Evolutionary conservation across 1,139 yeast species (phyloP), one percentile per base, ranked within the genome.

Genomic region (Hanseniaspora sp.): DNA sequence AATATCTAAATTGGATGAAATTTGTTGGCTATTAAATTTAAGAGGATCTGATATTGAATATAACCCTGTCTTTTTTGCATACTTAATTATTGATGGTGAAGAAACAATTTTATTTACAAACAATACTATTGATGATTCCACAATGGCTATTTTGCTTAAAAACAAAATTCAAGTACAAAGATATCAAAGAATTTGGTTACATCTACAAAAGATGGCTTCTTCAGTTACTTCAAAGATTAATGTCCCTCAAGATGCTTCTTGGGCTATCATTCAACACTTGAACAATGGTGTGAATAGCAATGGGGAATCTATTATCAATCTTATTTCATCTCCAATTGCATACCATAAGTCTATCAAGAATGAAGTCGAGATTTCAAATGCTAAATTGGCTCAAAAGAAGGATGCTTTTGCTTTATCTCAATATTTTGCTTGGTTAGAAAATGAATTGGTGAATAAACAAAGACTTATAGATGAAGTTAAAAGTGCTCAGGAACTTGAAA

Each of bases 11-110:
- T 71, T 87, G 58, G 98, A 92, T 69, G 96, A 92, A 64, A 78
- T 90, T 58, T 95, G 96, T 8, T 90, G 96, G 97, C 70, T 88
- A 56, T 77, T 88, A 65, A 92, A 92, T 64, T 73, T 92, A 60
- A 77, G 97, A 62, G 97, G 97, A 18, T 73, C 77, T 41, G 95
- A 86, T 66, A 86, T 92, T 59, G 84, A 81, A 42, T 94, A 74
- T 69, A 92, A 90, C 65, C 98, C 99, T 1, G 92, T 94, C 15
- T 94, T 94, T 67, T 88, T 79, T 70, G 75, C 94, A 48, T 92
- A 86, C 65, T 74, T 87, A 57, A 72, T 87, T 17, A 71, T 88
- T 18, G 75, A 78, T 23, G 75, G 72, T 29, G 70, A 72, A 17
- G 72, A 74, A 17, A 76, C 80, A 15, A 67, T 71, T 3, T 72